Evolutionary conservation across 176 grass and related monocot species (phyloP).

Genomic region (Aechmea fasciata): DNA sequence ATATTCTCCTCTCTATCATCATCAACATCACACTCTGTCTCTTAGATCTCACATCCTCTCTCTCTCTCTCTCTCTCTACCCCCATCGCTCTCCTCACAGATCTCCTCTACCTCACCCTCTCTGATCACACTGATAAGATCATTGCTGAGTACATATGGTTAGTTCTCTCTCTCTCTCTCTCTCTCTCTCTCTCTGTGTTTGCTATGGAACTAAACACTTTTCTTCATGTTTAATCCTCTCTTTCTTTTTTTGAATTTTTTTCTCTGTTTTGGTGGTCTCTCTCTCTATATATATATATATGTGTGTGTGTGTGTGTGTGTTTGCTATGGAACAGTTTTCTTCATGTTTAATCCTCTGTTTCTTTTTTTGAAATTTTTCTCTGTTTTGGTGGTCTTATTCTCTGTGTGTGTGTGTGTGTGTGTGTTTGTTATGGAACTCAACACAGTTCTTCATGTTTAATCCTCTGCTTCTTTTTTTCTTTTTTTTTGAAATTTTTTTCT

Average conservation of each 20-base stretch:
- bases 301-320: too few species aligned
- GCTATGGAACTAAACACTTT: too few species aligned
- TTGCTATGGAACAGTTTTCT: too few species aligned
- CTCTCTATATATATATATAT: too few species aligned
- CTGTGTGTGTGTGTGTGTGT: too few species aligned
- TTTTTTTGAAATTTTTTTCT: neutral
- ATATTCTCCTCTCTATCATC: neutral
- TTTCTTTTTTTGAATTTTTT: neutral
- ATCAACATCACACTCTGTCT: neutral
- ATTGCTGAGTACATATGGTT: conserved; percentile 84
- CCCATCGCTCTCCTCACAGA: conserved; percentile 33
- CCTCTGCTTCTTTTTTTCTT: neutral
- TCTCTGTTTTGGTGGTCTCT: neutral
- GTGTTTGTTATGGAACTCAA: too few species aligned
- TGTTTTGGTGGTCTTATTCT: neutral
- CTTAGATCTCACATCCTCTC: neutral
- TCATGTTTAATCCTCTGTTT: neutral
- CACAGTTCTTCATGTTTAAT: neutral
- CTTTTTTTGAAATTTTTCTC: neutral
- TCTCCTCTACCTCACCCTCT: conserved; percentile 52
- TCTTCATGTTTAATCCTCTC: neutral
- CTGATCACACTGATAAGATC: conserved; percentile 45
- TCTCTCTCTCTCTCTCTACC: neutral
- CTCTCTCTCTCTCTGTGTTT: too few species aligned
- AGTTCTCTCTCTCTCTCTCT: neutral